Percentiles rank a stretch among this genome's conserved stretches.
These are phyloP conservation scores for Aspergillus japonicus DNA, from an alignment of 2,329 filamentous ascomycete genomes.

Conservation along the genomic window DNA sequence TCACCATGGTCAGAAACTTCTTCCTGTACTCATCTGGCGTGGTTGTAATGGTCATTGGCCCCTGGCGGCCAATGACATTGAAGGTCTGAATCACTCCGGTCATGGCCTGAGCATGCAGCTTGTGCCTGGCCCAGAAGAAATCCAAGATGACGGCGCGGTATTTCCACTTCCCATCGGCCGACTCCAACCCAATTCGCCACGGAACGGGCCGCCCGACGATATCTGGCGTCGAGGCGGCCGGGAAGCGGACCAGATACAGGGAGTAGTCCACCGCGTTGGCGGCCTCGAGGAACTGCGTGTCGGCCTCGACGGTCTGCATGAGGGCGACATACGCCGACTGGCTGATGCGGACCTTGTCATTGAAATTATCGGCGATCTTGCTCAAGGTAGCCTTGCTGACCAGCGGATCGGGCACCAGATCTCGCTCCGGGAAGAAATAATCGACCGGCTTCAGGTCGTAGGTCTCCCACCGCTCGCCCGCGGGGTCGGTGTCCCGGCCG, in stretches of 20 bases:
- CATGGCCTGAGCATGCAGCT: slow-evolving; percentile 63
- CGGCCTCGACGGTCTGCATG: slow-evolving; percentile 55
- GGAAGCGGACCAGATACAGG: slow-evolving; percentile 65
- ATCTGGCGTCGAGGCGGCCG: slow-evolving; percentile 36
- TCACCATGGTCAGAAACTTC: slow-evolving; percentile 55
- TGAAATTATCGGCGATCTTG: slow-evolving; percentile 65
- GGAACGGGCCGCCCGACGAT: slow-evolving; percentile 35
- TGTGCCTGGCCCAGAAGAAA: slow-evolving; percentile 78
- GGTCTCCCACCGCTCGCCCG: slow-evolving; percentile 60
- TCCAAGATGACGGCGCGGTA: slow-evolving; percentile 69
- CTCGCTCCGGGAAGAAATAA: slow-evolving; percentile 74
- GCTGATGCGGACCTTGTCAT: slow-evolving; percentile 62
- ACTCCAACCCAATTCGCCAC: slow-evolving; percentile 64
- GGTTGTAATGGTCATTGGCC: slow-evolving; percentile 74
- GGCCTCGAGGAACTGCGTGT: slow-evolving; percentile 62
- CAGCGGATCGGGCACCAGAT: slow-evolving; percentile 64
- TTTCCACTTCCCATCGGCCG: slow-evolving; percentile 63
- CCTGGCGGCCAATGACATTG: slow-evolving; percentile 62
- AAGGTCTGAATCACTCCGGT: slow-evolving; percentile 64
- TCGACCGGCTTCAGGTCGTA: slow-evolving; percentile 73
- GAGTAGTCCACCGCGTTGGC: slow-evolving; percentile 73
- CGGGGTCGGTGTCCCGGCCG: slow-evolving; percentile 52
- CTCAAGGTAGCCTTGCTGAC: slow-evolving; percentile 64
- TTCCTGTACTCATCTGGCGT: slow-evolving; percentile 65
- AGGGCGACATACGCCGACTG: slow-evolving; percentile 57